Evolutionary conservation across 2,329 filamentous ascomycete species (phyloP).

Genomic region (Dryadomyces quercus-mongolicae): DNA sequence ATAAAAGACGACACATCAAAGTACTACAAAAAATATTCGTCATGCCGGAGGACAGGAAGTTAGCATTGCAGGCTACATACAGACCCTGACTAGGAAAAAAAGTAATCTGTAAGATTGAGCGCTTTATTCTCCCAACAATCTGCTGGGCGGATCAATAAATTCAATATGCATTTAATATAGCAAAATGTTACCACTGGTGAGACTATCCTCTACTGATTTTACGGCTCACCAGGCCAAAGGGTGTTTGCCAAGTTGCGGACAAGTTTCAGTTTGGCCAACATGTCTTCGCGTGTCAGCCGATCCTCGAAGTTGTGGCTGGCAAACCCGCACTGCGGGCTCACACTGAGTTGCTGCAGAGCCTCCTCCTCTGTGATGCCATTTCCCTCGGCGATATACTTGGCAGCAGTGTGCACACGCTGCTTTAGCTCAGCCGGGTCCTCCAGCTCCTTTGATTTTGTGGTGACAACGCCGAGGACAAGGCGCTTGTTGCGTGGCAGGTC

Average conservation of each 20-base stretch:
- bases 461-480: constrained; percentile 46
- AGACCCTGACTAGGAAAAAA: too few species aligned
- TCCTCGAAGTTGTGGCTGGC: constrained; percentile 60
- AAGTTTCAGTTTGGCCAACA: constrained; percentile 58
- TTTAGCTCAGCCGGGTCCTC: constrained; percentile 7
- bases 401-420: constrained; percentile 44
- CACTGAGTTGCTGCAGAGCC: constrained; percentile 50
- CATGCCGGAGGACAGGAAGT: too few species aligned
- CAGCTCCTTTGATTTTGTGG: constrained; percentile 12
- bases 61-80: too few species aligned
- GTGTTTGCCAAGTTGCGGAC: constrained; percentile 54
- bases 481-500: constrained; percentile 49
- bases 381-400: constrained; percentile 54
- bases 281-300: constrained; percentile 51
- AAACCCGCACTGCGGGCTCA: constrained; percentile 60
- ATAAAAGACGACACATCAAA: too few species aligned
- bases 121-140: too few species aligned
- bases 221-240: constrained; percentile 38
- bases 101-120: too few species aligned
- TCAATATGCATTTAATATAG: too few species aligned
- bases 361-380: constrained; percentile 49
- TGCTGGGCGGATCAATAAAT: too few species aligned
- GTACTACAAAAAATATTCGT: too few species aligned
- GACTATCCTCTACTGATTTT: too few species aligned
- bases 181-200: too few species aligned